Conservation (phyloP, 176 grass and related monocot species). For the Hsuehochloa calcarea region DNA sequence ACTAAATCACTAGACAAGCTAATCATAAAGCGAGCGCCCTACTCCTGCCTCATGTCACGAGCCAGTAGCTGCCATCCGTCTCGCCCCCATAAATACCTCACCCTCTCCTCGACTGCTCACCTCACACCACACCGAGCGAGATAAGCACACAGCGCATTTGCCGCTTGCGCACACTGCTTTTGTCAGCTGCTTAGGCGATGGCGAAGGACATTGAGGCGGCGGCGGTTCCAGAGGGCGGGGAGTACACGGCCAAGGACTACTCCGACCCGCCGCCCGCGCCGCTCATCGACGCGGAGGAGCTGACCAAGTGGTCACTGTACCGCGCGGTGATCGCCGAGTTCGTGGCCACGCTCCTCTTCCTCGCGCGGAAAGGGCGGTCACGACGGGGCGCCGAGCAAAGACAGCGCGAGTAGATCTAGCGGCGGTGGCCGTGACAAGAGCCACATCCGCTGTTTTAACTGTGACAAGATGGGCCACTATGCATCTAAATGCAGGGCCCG, state of each 20-base stretch:
- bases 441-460: no score
- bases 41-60: conserved; percentile 31
- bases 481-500: no score
- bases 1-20: conserved; percentile 36
- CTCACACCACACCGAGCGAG: conserved; percentile 23
- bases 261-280: conserved; percentile 66
- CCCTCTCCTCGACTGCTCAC: conserved; percentile 29
- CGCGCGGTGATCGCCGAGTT: conserved; percentile 89
- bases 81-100: conserved; percentile 54
- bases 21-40: conserved; percentile 34
- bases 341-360: conserved; percentile 78
- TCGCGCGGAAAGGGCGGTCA: no score
- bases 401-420: no score
- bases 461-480: no score
- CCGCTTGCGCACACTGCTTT: background rate
- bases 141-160: background rate
- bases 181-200: conserved; percentile 23
- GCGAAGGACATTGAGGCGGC: conserved; percentile 63
- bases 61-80: conserved; percentile 18
- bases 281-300: conserved; percentile 72
- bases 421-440: no score
- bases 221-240: conserved; percentile 26
- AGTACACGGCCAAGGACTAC: conserved; percentile 81
- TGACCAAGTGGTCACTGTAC: conserved; percentile 88
- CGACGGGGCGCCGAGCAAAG: no score